Evolutionary conservation across 2,329 filamentous ascomycete species (phyloP), one percentile per base, ranked within the genome.

Genomic region (Pyrenochaeta sp.): DNA sequence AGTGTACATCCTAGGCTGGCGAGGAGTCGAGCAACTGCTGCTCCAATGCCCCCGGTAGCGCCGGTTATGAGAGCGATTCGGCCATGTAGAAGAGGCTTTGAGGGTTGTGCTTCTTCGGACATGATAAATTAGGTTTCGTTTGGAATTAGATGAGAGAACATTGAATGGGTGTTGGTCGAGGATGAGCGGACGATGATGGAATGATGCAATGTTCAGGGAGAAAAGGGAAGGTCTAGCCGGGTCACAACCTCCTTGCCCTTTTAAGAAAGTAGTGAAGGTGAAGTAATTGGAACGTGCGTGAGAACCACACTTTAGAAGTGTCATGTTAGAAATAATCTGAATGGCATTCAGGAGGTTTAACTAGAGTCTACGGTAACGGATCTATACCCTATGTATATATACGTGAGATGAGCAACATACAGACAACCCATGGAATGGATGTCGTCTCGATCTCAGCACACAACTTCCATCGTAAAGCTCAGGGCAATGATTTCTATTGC

Each of bases 11-110:
- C 79, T 19, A 77, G 71, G 25, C 64, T 66, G 1, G 80, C 80
- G 5, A 83, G 72, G 10, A 75, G 65, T 0, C 73, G 69, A 45
- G 74, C 75, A 24, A 80, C 81, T 2, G 80, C 78, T 50, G 70
- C 71, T 5, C 80, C 81, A 24, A 83, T 83, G 19, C 80, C 80
- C 22, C 80, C 80, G 22, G 79, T 81, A 8, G 79, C 80, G 22
- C 80, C 80, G 15, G 79, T 81, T 4, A 82, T 73, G 34, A 82
- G 74, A 27, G 72, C 58, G 64, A 78, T 57, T 19, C 72, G 62
- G 13, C 59, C 58, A n/a, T 40, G 45, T 1, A 71, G 62, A 28
- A 46, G 54, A 12, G 42, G 34, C 36, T 52, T 55, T 54, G 47
- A 43, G 13, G 9, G 2, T 30, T 27, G 42, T 15, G 40, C 5